Conservation (phyloP, 345 rosid genomes). For the Dipteronia sinensis region DNA sequence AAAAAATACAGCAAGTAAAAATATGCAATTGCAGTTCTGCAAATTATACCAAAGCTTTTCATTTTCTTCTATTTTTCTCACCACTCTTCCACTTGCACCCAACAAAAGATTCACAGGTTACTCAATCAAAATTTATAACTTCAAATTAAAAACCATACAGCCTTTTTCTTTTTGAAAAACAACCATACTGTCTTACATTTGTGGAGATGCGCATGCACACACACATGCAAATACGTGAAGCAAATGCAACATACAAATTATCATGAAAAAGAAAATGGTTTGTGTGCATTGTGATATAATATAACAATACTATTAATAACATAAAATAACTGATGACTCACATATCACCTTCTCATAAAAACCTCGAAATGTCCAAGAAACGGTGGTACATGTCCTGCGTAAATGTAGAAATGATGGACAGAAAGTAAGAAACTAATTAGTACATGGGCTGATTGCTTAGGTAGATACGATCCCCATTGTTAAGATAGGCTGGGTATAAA, state of each 20-base stretch:
- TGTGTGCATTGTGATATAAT: neutral
- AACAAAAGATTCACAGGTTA: neutral
- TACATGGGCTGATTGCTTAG: neutral
- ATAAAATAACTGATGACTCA: neutral
- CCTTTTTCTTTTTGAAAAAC: neutral
- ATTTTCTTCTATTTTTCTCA: too few relatives aligned
- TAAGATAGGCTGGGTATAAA: neutral
- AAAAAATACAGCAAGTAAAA: too few relatives aligned
- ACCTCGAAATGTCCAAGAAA: conserved; percentile 77
- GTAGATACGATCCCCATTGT: neutral
- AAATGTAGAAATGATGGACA: conserved; percentile 13
- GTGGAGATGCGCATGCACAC: neutral
- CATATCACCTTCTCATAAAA: conserved; percentile 74
- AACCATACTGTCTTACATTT: neutral
- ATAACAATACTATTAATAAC: neutral
- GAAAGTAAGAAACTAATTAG: neutral
- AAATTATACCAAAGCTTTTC: too few relatives aligned
- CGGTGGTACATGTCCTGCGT: conserved; percentile 75
- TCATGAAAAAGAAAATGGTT: neutral
- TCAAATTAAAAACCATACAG: neutral
- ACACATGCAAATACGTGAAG: neutral
- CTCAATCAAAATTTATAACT: neutral
- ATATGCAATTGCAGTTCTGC: too few relatives aligned
- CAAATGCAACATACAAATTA: neutral
- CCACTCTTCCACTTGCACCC: too few relatives aligned